Evolutionary conservation across 305 asterid species (phyloP), one percentile per base, ranked within the genome.

Genomic region (Withania somnifera): DNA sequence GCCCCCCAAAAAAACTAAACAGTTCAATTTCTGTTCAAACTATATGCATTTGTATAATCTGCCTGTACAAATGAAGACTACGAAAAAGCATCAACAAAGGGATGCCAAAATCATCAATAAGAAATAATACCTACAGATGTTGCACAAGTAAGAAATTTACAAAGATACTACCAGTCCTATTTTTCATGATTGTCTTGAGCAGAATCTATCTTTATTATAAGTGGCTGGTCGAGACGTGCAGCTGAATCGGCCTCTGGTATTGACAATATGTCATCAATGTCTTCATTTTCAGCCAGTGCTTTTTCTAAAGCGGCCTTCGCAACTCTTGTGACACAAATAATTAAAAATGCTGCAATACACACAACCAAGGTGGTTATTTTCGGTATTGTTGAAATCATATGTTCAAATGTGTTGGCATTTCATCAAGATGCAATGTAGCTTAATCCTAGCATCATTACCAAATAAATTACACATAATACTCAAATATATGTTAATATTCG

Each of bases 261-360:
- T 50, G 57, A 45, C 36, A 80, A 50, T 50, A 78, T 58, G 77
- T 88, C 91, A 6, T 90, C 92, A 32, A 83, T 47, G 51, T 91
- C 95, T 84, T 90, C 94, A 20, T 88, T 94, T 87, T 94, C 98
- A 22, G 97, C 98, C 89, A 96, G 90, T 2, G 98, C 98, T 81
- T 91, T 96, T 3, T 93, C 98, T 66, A 96, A 83, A 77, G 99
- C 97, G 13, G 93, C 88, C 89, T 92, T 96, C 11, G 99, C 98
- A 54, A 96, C 98, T 88, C 94, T 90, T 1, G 89, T 94, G 61
- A 94, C 91, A 47, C 95, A 91, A 57, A 90, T 83, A 8, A 96
- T 84, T 75, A 93, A 82, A 63, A 89, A 15, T 76, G 84, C 98
- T 96, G 94, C 91, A 87, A 82, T 77, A 19, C 57, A 71, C 3